Evolutionary conservation across 306 rosid genomes (phyloP).

Genomic region (Trichosanthes cucumerina): DNA sequence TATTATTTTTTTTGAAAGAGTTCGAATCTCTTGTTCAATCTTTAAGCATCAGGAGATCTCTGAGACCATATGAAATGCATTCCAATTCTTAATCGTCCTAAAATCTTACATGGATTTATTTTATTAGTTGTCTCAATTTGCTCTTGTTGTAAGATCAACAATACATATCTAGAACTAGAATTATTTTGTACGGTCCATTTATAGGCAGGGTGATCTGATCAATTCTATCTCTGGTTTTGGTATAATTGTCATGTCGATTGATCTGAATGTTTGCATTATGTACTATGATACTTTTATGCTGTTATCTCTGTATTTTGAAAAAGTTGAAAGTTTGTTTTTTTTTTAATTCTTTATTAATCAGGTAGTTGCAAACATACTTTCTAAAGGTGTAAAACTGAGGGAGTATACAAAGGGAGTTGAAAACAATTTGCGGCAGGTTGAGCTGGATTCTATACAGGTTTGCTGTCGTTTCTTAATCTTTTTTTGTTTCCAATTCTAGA

Average conservation of each 20-base stretch:
- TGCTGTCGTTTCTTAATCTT: constrained; percentile 7
- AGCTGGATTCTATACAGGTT: constrained; percentile 96
- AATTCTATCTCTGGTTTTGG: background rate
- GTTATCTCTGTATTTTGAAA: background rate
- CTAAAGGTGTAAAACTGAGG: constrained; percentile 78
- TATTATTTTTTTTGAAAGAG: too few species aligned
- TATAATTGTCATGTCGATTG: background rate
- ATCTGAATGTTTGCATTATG: background rate
- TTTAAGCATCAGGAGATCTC: background rate
- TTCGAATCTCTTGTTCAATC: background rate
- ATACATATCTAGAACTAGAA: background rate
- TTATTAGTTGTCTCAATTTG: background rate
- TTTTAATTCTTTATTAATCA: constrained; percentile 16
- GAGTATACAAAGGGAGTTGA: constrained; percentile 91
- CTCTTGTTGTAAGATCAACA: background rate
- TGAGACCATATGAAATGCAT: background rate
- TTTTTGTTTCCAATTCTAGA: background rate
- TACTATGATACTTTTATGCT: background rate
- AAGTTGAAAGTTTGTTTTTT: background rate
- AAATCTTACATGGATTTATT: background rate
- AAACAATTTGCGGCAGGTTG: constrained; percentile 85
- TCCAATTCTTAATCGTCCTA: background rate
- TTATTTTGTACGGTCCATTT: background rate
- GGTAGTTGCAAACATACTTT: constrained; percentile 83
- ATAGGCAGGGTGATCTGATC: background rate